Evolutionary conservation across 805 yeast species (phyloP).

Genomic region (Starmerella vaccinii): DNA sequence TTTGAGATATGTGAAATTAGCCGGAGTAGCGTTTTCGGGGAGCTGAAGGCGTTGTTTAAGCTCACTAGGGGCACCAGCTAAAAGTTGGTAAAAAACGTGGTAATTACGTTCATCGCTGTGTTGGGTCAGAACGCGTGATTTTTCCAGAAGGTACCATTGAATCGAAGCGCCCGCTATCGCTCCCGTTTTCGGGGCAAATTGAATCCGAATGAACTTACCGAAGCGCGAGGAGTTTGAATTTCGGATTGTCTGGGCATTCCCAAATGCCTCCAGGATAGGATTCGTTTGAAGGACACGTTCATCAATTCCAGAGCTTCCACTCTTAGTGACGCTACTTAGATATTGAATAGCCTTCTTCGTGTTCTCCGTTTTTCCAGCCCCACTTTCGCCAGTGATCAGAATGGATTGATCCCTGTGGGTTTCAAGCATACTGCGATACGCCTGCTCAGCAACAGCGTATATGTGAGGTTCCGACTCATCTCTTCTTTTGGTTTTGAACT

Average conservation of each 20-base stretch:
- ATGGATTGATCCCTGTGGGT: conserved; percentile 76
- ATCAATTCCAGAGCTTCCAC: conserved; percentile 42
- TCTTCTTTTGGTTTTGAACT: conserved; percentile 42
- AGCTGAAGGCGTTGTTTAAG: conserved; percentile 31
- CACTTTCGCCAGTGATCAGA: conserved; percentile 96
- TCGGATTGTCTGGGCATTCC: conserved; percentile 90
- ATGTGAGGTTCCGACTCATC: conserved; percentile 69
- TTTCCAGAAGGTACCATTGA: conserved; percentile 88
- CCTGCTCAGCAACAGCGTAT: conserved; percentile 78
- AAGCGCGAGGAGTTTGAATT: conserved; percentile 93
- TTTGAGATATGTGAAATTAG: conserved; percentile 48
- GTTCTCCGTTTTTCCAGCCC: conserved; percentile 98
- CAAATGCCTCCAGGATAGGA: conserved; percentile 91
- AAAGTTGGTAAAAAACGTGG: conserved; percentile 82
- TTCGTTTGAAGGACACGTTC: conserved; percentile 82
- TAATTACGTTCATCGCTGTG: conserved; percentile 73
- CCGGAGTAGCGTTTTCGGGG: conserved; percentile 36
- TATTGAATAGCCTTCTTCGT: conserved; percentile 92
- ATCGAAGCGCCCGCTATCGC: conserved; percentile 79
- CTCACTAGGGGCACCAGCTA: conserved; percentile 53
- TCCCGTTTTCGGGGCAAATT: conserved; percentile 47
- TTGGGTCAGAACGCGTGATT: conserved; percentile 80
- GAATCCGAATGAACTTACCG: conserved; percentile 89
- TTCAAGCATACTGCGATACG: conserved; percentile 62
- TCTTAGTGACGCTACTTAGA: conserved; percentile 57